phyloP scores from a whole-genome alignment of 306 rosid genomes.

The Malus asiatica region DNA sequence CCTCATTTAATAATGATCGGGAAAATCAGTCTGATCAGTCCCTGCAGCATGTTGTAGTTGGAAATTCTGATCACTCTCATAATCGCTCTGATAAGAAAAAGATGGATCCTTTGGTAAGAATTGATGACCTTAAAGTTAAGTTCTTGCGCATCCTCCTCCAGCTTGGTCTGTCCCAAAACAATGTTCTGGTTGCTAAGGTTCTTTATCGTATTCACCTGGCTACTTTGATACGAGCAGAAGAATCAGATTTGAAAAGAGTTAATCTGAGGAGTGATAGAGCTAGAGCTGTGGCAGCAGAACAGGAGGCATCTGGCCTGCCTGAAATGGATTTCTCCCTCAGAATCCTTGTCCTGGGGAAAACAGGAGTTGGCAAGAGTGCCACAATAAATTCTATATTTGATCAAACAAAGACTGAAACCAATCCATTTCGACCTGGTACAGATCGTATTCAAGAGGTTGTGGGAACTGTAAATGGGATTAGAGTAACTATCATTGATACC shows the following conservation, averaged over 20 bases:
- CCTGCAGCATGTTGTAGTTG: conserved; percentile 30
- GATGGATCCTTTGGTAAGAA: conserved; percentile 48
- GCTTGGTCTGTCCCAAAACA: conserved; percentile 64
- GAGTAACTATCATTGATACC: conserved; percentile 70
- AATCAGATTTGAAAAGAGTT: conserved; percentile 59
- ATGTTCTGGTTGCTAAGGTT: conserved; percentile 69
- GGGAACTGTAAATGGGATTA: conserved; percentile 68
- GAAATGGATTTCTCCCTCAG: conserved; percentile 63
- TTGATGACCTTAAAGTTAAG: conserved; percentile 69
- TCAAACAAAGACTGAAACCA: conserved; percentile 61
- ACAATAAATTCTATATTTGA: conserved; percentile 87
- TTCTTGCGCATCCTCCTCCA: conserved; percentile 61
- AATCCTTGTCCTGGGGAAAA: conserved; percentile 85
- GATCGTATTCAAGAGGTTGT: conserved; percentile 63
- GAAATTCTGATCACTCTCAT: conserved; percentile 27
- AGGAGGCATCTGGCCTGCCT: conserved; percentile 50
- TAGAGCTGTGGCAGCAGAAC: conserved; percentile 48
- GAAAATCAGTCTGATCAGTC: conserved; percentile 35
- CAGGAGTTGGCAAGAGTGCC: conserved; percentile 99
- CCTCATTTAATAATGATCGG: conserved; percentile 33
- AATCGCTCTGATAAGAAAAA: conserved; percentile 20
- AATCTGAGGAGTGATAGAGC: conserved; percentile 42
- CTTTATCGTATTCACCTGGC: conserved; percentile 89
- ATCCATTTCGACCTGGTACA: conserved; percentile 93
- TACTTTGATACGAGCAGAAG: conserved; percentile 69